A percentile compares a stretch with the other conserved stretches of the same genome.
These are phyloP conservation scores for Puccinia novopanici DNA, from an alignment of 1,284 basidiomycete genomes.

Conservation along the genomic window DNA sequence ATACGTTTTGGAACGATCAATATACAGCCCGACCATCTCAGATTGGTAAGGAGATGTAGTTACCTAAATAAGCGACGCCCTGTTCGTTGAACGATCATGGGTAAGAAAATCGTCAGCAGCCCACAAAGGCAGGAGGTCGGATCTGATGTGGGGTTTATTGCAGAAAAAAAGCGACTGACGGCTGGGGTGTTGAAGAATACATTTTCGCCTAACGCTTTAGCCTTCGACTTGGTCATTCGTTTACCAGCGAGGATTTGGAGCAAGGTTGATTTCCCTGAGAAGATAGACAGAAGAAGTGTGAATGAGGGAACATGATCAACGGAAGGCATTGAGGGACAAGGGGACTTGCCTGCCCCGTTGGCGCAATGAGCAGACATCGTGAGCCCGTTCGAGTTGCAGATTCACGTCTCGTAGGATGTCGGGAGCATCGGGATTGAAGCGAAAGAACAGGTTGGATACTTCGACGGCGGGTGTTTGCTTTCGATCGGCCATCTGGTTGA, in stretches of 20 bases:
- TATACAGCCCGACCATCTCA: neutral
- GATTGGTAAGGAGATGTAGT: constrained; percentile 55
- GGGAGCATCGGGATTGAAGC: neutral
- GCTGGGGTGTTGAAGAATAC: constrained; percentile 70
- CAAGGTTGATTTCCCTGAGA: constrained; percentile 92
- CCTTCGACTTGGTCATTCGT: constrained; percentile 67
- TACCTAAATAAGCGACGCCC: constrained; percentile 86
- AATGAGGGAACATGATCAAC: constrained; percentile 12
- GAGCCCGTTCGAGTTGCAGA: constrained; percentile 72
- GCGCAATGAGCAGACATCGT: constrained; percentile 79
- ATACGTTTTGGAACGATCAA: neutral
- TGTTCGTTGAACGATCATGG: constrained; percentile 53
- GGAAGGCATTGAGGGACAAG: neutral
- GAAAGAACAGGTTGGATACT: constrained; percentile 35
- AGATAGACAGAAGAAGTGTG: constrained; percentile 63
- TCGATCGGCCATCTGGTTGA: no score
- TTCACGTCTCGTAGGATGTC: constrained; percentile 53
- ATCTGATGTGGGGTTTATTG: neutral
- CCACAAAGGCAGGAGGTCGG: constrained; percentile 9
- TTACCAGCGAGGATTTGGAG: constrained; percentile 93
- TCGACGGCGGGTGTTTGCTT: constrained; percentile 24
- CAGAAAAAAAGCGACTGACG: constrained; percentile 55
- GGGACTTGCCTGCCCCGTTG: constrained; percentile 73
- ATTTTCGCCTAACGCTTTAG: constrained; percentile 73
- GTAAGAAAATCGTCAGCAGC: neutral